Conservation (phyloP, 768 basidiomycete species). For the Tylopilus plumbeoviolaceoides region DNA sequence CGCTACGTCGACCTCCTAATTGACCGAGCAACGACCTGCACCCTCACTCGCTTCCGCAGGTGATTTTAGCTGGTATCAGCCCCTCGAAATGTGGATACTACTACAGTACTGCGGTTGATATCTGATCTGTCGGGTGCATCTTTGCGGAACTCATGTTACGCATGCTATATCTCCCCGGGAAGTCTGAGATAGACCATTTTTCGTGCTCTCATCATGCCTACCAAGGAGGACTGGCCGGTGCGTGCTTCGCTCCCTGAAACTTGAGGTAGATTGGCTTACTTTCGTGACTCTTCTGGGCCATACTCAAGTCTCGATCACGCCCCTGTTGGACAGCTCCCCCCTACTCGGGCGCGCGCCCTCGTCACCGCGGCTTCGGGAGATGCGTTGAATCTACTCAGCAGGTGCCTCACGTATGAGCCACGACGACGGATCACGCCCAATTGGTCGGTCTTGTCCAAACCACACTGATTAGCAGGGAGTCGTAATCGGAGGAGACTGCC, state of each 20-base stretch:
- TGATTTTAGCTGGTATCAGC: no score
- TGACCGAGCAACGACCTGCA: no score
- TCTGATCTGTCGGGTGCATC: conserved; percentile 98
- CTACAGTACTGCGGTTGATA: no score
- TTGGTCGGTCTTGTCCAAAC: conserved; percentile 49
- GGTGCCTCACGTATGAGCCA: conserved; percentile 84
- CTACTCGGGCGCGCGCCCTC: conserved; percentile 74
- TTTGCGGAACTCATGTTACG: conserved; percentile 96
- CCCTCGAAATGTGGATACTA: no score
- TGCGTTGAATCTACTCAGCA: conserved; percentile 75
- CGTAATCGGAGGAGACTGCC: no score
- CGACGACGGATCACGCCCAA: conserved; percentile 70
- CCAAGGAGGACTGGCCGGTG: conserved; percentile 97
- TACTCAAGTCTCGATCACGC: conserved; percentile 82
- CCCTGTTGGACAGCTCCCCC: conserved; percentile 80
- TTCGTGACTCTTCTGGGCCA: conserved; percentile 69
- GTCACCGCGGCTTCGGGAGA: conserved; percentile 90
- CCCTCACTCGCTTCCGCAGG: no score
- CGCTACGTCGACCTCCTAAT: no score
- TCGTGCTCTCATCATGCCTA: conserved; percentile 96
- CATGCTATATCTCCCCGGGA: no score
- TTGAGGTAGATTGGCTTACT: background rate
- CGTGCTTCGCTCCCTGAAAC: conserved; percentile 20
- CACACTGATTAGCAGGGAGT: no score
- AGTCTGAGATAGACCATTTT: no score